These are phyloP conservation scores for Dryadomyces sulphureus DNA, from an alignment of 2,329 filamentous ascomycete genomes.

Conservation along the genomic window DNA sequence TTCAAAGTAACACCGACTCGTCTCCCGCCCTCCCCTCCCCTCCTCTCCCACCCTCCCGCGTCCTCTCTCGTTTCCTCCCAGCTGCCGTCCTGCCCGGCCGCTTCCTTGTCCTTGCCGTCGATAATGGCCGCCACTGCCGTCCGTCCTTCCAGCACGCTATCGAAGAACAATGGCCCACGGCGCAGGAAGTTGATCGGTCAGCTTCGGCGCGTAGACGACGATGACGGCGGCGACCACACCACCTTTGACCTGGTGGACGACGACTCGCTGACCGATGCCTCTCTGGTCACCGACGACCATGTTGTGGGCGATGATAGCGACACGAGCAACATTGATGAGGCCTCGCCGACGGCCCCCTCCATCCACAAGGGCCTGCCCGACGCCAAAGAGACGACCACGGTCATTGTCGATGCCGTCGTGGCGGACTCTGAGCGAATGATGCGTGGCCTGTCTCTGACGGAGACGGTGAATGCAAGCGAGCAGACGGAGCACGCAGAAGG, in stretches of 20 bases:
- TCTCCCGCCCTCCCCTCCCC: no score
- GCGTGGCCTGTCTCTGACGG: conserved; percentile 30
- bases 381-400: no score
- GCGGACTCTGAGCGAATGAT: conserved; percentile 45
- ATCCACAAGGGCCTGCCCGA: conserved; percentile 10
- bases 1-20: background rate
- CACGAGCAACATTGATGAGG: conserved; percentile 45
- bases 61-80: no score
- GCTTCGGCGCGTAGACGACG: conserved; percentile 52
- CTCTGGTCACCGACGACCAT: conserved; percentile 45
- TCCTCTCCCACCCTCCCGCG: no score
- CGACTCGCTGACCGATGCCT: conserved; percentile 51
- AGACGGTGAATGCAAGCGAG: no score
- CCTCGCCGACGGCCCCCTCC: conserved; percentile 33
- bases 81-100: no score
- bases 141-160: conserved; percentile 2
- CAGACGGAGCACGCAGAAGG: no score
- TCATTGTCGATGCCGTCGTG: conserved; percentile 22
- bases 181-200: conserved; percentile 53
- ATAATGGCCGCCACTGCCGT: conserved; percentile 8
- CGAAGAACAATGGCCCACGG: conserved; percentile 22
- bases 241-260: conserved; percentile 41
- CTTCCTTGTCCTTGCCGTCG: no score
- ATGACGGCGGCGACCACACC: conserved; percentile 39
- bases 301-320: conserved; percentile 47